Conservation (phyloP, 768 basidiomycete genomes). For the Termitomyces sp. region DNA sequence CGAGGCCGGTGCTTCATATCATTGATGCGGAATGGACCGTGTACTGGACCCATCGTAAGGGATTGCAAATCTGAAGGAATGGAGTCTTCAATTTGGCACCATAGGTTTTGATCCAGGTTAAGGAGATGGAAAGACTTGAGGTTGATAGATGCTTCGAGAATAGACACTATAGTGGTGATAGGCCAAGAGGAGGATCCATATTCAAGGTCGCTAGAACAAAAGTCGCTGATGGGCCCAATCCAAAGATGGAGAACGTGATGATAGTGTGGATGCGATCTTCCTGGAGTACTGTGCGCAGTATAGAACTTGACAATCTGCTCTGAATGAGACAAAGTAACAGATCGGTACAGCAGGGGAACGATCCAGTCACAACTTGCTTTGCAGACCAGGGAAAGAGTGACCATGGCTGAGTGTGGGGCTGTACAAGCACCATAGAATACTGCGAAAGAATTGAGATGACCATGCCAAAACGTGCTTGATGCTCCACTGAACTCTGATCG, state of each 20-base stretch:
- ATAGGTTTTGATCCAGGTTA: constrained; percentile 24
- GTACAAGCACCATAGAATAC: constrained; percentile 14
- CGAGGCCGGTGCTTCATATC: constrained; percentile 19
- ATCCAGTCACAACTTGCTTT: constrained; percentile 13
- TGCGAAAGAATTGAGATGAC: background rate
- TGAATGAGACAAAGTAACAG: constrained; percentile 15
- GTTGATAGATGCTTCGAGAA: constrained; percentile 22
- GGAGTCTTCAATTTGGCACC: constrained; percentile 22
- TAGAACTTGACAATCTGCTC: constrained; percentile 16
- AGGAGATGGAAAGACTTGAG: constrained; percentile 24
- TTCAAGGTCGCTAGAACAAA: constrained; percentile 17
- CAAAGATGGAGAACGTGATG: constrained; percentile 22
- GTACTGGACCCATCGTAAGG: constrained; percentile 28
- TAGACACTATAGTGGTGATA: constrained; percentile 23
- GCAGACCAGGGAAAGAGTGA: constrained; percentile 6
- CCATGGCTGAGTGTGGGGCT: background rate
- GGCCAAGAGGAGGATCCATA: constrained; percentile 26
- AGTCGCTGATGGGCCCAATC: constrained; percentile 19
- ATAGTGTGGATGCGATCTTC: constrained; percentile 14
- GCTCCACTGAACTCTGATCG: background rate
- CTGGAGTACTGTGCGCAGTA: constrained; percentile 14
- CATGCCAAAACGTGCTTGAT: background rate
- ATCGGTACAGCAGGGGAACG: constrained; percentile 19
- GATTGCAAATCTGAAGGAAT: constrained; percentile 24
- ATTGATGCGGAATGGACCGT: constrained; percentile 24